Evolutionary conservation across 1,139 yeast genomes (phyloP), one percentile per base, ranked within the genome.

Genomic region (Kodamaea arcana): DNA sequence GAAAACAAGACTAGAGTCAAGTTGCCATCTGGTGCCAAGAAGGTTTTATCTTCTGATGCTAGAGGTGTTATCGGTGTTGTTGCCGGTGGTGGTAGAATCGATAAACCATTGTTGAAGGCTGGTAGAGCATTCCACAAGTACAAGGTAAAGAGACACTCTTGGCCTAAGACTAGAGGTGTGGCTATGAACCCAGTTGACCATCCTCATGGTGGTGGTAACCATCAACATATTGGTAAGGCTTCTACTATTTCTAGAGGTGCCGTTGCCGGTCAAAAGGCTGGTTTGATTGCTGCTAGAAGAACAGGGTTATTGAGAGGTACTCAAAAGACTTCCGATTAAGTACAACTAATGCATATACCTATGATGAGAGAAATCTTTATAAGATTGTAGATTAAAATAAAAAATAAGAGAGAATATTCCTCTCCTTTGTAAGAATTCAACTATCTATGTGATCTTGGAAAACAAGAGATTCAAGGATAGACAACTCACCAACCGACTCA

Each of bases 141-240:
- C 29, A 13, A 26, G 29, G 29, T 26, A 8, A 26, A 26, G 18
- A 26, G 29, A 15, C 12, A 24, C 26, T 24, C 26, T 6, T 24
- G 26, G 29, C 16, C 16, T 26, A 14, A 15, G 11, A 26, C 97
- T 69, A 87, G 97, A 80, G 97, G 97, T 88, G 97, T 75, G 48
- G 98, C 98, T 35, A 87, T 87, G 96, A 92, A 92, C 66, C 94
- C 94, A 44, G 79, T 81, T 58, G 97, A 92, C 64, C 99, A 92
- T 71, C 99, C 99, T 49, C 94, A 88, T 55, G 98, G 98, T 85
- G 98, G 98, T 90, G 98, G 98, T 92, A 92, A 92, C 97, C 98
- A 92, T 78, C 98, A 92, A 82, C 98, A 92, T 75, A 92, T 92
- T 82, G 97, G 98, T 90, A 92, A 92, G 84, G 98, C 98, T 69